phyloP scores from a whole-genome alignment of 345 rosid species.

The Aurinia saxatilis region DNA sequence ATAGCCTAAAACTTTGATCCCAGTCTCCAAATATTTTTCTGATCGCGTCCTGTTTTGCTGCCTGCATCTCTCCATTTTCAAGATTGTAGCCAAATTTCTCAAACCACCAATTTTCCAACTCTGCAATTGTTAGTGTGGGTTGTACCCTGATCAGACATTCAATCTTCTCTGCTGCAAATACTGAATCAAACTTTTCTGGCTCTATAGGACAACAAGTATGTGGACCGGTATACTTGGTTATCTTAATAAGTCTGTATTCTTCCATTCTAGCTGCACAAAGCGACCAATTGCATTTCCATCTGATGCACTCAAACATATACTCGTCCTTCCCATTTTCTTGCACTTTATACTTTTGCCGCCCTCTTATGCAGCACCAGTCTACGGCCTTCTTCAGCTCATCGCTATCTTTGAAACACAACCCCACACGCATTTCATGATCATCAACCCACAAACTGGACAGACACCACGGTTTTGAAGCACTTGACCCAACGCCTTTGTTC shows the following conservation, averaged over 20 bases:
- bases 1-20: neutral
- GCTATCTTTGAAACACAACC: neutral
- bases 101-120: neutral
- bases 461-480: neutral
- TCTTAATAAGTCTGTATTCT: neutral
- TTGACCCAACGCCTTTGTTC: no score
- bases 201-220: neutral
- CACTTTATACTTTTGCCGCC: neutral
- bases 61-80: neutral
- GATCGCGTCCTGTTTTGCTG: neutral
- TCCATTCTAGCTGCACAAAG: neutral
- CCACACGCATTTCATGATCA: neutral
- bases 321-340: neutral
- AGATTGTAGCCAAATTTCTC: neutral
- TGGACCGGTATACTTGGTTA: neutral
- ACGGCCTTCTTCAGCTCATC: neutral
- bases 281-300: neutral
- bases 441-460: neutral
- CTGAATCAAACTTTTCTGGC: neutral
- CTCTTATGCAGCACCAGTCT: neutral
- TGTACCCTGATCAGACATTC: neutral
- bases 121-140: neutral
- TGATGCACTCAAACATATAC: neutral
- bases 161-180: neutral
- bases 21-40: neutral